Percentiles rank a stretch among this genome's conserved stretches.
These are phyloP conservation scores for Colletotrichum orchidophilum DNA, from an alignment of 2,329 filamentous ascomycete genomes.

Conservation along the genomic window DNA sequence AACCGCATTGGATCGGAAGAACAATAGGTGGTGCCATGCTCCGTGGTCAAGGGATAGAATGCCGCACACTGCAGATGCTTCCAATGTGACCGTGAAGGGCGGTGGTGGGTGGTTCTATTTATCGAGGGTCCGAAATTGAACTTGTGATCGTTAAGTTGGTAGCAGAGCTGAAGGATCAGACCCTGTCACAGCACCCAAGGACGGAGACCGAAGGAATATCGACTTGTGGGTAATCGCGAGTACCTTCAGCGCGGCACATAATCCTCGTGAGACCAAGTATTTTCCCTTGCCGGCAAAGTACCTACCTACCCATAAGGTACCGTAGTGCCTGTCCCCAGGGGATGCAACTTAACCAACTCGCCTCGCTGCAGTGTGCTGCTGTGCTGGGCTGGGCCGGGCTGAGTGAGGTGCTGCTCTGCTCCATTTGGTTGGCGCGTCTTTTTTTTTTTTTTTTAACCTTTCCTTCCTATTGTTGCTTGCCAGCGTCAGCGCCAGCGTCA, in stretches of 20 bases:
- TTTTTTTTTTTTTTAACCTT: neutral
- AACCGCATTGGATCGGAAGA: neutral
- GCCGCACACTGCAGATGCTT: neutral
- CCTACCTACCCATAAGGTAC: neutral
- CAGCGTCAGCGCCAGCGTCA: neutral
- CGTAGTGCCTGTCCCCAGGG: neutral
- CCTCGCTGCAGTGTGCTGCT: neutral
- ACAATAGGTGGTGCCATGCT: neutral
- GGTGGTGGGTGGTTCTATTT: neutral
- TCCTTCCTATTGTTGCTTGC: neutral
- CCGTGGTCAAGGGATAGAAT: neutral
- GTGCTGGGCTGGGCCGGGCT: neutral
- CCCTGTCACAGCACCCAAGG: conserved; percentile 17
- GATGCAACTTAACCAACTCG: conserved; percentile 20
- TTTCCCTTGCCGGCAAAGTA: neutral
- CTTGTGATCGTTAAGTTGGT: neutral
- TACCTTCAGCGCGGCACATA: neutral
- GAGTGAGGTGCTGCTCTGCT: neutral
- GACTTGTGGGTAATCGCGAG: neutral
- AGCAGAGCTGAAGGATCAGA: conserved; percentile 29
- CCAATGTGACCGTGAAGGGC: neutral
- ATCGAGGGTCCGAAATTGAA: neutral
- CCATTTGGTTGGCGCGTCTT: conserved; percentile 23
- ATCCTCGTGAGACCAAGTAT: neutral
- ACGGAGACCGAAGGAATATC: neutral